A percentile compares a stretch with the other conserved stretches of the same genome.
These are phyloP conservation scores for Solanum clarkiae DNA, from an alignment of 257 asterid genomes.

Conservation along the genomic window DNA sequence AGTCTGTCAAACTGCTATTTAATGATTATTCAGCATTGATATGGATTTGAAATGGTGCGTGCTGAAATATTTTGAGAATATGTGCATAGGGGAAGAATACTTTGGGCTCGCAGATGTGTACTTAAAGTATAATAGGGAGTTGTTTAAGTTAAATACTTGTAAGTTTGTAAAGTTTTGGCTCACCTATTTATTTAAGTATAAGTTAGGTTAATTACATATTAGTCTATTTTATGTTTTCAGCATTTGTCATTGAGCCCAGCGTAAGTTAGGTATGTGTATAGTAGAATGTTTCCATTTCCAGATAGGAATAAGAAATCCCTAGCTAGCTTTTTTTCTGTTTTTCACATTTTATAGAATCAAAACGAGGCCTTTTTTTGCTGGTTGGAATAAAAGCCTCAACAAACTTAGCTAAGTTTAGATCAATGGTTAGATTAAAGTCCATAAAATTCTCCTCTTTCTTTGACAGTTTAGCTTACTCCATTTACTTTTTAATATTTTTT, in stretches of 20 bases:
- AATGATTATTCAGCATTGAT: neutral
- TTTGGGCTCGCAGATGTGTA: neutral
- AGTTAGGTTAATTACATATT: neutral
- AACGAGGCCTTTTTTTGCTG: too few relatives aligned
- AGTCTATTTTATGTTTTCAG: neutral
- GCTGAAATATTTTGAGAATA: neutral
- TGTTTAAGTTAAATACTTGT: neutral
- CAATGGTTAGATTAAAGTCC: neutral
- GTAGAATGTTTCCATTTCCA: neutral
- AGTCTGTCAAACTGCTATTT: neutral
- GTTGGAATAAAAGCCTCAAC: too few relatives aligned
- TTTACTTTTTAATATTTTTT: neutral
- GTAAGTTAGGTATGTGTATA: neutral
- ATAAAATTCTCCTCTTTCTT: neutral
- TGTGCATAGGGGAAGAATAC: neutral
- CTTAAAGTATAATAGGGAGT: neutral
- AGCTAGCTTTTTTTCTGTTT: neutral
- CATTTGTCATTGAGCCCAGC: neutral
- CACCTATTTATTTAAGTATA: neutral
- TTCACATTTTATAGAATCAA: too few relatives aligned
- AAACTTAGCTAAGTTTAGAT: neutral
- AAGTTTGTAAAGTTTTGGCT: neutral
- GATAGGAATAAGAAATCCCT: neutral
- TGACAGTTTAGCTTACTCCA: neutral
- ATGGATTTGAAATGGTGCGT: neutral